Evolutionary conservation across 768 basidiomycete species (phyloP).

Genomic region (Sutorius australiensis): DNA sequence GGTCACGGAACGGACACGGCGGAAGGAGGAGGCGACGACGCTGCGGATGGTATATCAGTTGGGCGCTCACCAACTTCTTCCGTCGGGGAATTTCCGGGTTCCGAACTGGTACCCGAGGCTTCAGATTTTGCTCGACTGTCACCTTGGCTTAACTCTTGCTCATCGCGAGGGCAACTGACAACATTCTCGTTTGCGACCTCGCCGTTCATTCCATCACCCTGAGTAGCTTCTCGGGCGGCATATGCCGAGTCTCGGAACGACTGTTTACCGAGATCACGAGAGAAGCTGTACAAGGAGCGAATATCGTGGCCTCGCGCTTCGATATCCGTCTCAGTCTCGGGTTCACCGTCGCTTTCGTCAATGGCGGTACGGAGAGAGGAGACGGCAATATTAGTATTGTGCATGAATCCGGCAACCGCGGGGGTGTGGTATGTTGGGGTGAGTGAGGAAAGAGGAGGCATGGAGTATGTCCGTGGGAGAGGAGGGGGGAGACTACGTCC

Average conservation of each 20-base stretch:
- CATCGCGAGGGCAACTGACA: conserved; percentile 8
- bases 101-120: conserved; percentile 14
- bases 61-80: conserved; percentile 22
- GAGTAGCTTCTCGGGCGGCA: conserved; percentile 23
- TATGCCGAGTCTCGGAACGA: conserved; percentile 23
- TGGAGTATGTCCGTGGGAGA: conserved; percentile 32
- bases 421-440: conserved; percentile 27
- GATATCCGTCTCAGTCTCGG: conserved; percentile 31
- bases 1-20: conserved; percentile 28
- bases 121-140: conserved; percentile 15
- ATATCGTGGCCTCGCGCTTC: conserved; percentile 29
- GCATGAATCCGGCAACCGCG: conserved; percentile 28
- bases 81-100: conserved; percentile 17
- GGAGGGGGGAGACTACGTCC: conserved; percentile 30
- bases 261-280: conserved; percentile 28
- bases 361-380: conserved; percentile 34
- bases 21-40: conserved; percentile 30
- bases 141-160: conserved; percentile 7
- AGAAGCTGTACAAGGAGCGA: conserved; percentile 33
- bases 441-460: conserved; percentile 32
- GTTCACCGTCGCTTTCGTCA: conserved; percentile 34
- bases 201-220: conserved; percentile 19
- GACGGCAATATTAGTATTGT: conserved; percentile 35
- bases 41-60: conserved; percentile 25
- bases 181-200: conserved; percentile 17